These are phyloP conservation scores for Apiospora kogelbergensis DNA, from an alignment of 2,329 filamentous ascomycete genomes.

Conservation along the genomic window DNA sequence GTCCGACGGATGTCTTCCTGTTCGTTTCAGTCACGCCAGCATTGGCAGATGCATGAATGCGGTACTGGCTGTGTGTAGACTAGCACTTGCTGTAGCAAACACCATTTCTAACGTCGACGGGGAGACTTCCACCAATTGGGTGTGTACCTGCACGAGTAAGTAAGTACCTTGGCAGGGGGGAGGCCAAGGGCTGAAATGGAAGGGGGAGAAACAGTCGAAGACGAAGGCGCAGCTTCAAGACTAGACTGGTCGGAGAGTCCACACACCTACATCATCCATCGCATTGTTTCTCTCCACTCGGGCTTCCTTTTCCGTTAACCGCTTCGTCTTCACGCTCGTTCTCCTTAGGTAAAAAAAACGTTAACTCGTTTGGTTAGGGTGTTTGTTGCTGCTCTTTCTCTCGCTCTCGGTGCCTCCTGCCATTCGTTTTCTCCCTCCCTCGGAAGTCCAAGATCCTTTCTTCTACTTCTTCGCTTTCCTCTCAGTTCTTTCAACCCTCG, in stretches of 20 bases:
- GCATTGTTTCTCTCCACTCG: neutral
- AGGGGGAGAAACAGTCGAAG: neutral
- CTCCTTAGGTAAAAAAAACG: no score
- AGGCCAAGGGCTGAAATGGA: neutral
- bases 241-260: neutral
- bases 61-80: neutral
- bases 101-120: neutral
- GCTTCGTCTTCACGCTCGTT: constrained; percentile 7
- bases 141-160: neutral
- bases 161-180: neutral
- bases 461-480: neutral
- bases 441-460: neutral
- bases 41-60: neutral
- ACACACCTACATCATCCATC: neutral
- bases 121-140: no score
- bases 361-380: neutral
- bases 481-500: constrained; percentile 9
- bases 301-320: neutral
- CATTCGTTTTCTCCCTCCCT: neutral
- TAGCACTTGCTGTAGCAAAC: neutral
- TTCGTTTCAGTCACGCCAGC: neutral
- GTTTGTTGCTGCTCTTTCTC: neutral
- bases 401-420: neutral
- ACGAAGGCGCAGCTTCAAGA: neutral
- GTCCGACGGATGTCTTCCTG: neutral